Conservation (phyloP, 176 grass and related monocot genomes). For the Hordeum vulgare region MorexV3_pseudomolecules_assembly NC_058522.1:311635145-311635644, state of each 20-base stretch:
- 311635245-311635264: background rate
- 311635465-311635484: background rate
- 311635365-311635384: no score
- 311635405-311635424: no score
- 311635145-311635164: background rate
- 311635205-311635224: background rate
- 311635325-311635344: background rate
- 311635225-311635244: constrained; percentile 14
- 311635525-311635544: background rate
- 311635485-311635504: background rate
- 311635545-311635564: background rate
- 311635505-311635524: background rate
- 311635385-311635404: no score
- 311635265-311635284: background rate
- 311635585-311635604: constrained; percentile 53
- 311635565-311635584: background rate
- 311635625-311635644: constrained; percentile 81
- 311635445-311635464: background rate
- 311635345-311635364: no score
- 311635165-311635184: background rate
- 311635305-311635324: background rate
- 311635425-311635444: no score
- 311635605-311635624: constrained; percentile 69
- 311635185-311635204: background rate
- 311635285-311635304: background rate